Conservation (phyloP, 2,329 filamentous ascomycete genomes). For the Apiospora saccharicola region DNA sequence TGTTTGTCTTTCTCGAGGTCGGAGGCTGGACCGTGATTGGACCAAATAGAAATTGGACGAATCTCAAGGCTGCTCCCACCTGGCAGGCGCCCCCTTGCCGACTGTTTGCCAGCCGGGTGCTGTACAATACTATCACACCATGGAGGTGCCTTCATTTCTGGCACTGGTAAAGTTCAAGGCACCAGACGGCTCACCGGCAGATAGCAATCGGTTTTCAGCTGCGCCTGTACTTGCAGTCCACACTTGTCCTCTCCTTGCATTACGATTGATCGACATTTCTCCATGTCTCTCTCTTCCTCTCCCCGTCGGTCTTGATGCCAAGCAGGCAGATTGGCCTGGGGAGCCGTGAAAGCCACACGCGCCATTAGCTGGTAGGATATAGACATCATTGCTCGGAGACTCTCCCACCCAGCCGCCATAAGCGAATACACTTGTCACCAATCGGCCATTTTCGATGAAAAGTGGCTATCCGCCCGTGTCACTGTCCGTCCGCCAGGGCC, state of each 20-base stretch:
- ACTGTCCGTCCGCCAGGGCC: conserved; percentile 3
- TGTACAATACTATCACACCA: not conserved
- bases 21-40: not conserved
- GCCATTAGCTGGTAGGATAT: not conserved
- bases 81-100: not conserved
- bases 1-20: conserved; percentile 11
- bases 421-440: conserved; percentile 2
- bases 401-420: conserved; percentile 5
- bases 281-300: not conserved
- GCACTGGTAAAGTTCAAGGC: not conserved
- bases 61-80: not conserved
- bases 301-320: not conserved
- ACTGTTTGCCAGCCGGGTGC: not conserved
- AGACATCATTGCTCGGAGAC: not conserved
- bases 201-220: not conserved
- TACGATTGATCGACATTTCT: not conserved
- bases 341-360: conserved; percentile 2
- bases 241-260: not conserved
- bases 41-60: conserved; percentile 13
- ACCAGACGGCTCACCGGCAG: conserved; percentile 4
- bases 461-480: conserved; percentile 3
- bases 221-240: not conserved
- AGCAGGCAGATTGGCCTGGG: not conserved
- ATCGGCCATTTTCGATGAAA: conserved; percentile 10
- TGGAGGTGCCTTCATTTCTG: not conserved